Percentiles rank a stretch among this genome's conserved stretches.
Conservation (phyloP, 1,139 yeast species). For the Saccharomyces hybrid region DNA sequence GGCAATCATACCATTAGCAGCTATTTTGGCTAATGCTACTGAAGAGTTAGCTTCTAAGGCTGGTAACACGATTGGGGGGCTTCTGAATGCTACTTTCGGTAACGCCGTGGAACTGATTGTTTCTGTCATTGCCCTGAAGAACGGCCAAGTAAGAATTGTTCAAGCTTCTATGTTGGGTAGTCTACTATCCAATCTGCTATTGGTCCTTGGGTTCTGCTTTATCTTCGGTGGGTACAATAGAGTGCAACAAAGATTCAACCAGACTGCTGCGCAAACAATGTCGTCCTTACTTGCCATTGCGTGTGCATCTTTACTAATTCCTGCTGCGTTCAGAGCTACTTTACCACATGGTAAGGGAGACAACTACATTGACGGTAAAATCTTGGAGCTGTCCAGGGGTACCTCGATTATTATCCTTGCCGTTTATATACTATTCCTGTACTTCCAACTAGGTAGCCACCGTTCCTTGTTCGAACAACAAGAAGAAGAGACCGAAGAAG, state of each 20-base stretch:
- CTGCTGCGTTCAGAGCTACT: constrained; percentile 92
- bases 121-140: constrained; percentile 76
- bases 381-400: constrained; percentile 76
- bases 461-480: constrained; percentile 48
- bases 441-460: constrained; percentile 88
- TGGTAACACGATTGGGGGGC: constrained; percentile 85
- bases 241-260: constrained; percentile 82
- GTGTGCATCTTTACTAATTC: constrained; percentile 78
- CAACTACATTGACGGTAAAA: constrained; percentile 38
- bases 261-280: constrained; percentile 97
- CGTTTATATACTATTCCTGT: constrained; percentile 70
- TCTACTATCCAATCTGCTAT: constrained; percentile 72
- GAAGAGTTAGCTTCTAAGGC: constrained; percentile 84
- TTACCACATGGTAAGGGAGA: constrained; percentile 44
- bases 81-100: constrained; percentile 92
- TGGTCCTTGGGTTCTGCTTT: constrained; percentile 91
- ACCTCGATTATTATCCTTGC: constrained; percentile 70
- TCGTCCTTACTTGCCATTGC: constrained; percentile 87
- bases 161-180: constrained; percentile 97
- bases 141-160: constrained; percentile 85
- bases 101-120: constrained; percentile 92
- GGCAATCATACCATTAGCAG: constrained; percentile 90
- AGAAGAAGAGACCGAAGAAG: constrained; percentile 34
- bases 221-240: constrained; percentile 86
- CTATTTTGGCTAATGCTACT: constrained; percentile 82